Base-by-base conservation (phyloP, 2,329 filamentous ascomycete species). In the Alternaria incomplexa region DNA sequence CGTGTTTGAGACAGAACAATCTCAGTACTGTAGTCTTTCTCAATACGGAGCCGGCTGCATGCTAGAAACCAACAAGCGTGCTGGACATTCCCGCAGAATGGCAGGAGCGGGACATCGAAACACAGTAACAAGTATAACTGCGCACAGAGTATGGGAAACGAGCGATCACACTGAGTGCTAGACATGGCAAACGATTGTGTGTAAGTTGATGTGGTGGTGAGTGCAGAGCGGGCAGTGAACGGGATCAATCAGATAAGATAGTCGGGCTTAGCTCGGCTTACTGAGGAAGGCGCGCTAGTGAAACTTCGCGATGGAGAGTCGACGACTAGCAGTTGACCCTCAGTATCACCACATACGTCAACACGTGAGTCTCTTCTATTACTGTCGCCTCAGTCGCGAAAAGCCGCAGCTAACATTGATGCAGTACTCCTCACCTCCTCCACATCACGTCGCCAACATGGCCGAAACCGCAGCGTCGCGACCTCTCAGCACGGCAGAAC, bases 401-500 rank as follows among this genome's bases (percentile, higher is more conserved):
- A 4, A 11, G 6, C 25, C 22, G 8, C 8, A 28, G 13, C 32
- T 44, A 15, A 22, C 9, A 3, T 17, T 1, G 15, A 17, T 4
- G 5, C 22, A 46, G 10, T 15, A 9, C 23, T 30, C 4, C 22
- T 12, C 13, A 5, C 12, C 13, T 15, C 10, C n/a, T 13, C 43
- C 20, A 13, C 20, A 23, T 23, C 47, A 30, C 40, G 17, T n/a
- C 52, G 47, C 36, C 58, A 58, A 26, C 25, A 74, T 74, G 72
- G 69, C 72, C 45, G 63, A 70, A 28, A 66, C 65, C 3, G 65
- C 71, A 61, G 62, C 71, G 23, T 54, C 64, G 53, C 65, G 56
- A 53, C 62, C 62, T 36, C 54, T 65, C 43, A 73, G 63, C 62
- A 70, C 68, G 10, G 68, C 66, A 13, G 73, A 77, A 56, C 68